These are phyloP conservation scores for Fusarium verticillioides DNA, from an alignment of 2,329 filamentous ascomycete genomes.

Conservation along the genomic window DNA sequence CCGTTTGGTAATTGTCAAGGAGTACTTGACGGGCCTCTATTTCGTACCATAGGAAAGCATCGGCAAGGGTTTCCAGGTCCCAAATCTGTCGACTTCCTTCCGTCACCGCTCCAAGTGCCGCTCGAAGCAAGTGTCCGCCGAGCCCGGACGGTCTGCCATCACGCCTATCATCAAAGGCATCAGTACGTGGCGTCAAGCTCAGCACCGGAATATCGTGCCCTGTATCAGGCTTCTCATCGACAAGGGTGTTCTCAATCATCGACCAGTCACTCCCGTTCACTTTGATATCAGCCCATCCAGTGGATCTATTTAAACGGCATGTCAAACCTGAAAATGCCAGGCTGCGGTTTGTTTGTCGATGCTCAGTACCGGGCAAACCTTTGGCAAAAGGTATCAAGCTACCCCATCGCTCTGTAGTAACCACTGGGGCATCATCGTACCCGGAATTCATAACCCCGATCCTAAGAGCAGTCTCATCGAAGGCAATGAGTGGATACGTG, in stretches of 20 bases:
- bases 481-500: constrained; percentile 1
- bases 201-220: neutral
- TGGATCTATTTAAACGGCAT: constrained; percentile 15
- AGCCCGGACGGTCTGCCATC: constrained; percentile 7
- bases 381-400: neutral
- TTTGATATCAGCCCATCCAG: constrained; percentile 8
- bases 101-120: neutral
- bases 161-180: neutral
- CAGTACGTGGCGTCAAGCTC: neutral
- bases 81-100: constrained; percentile 1
- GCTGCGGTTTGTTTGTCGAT: neutral
- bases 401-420: neutral
- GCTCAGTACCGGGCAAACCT: neutral
- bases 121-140: constrained; percentile 14
- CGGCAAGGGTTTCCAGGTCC: constrained; percentile 18
- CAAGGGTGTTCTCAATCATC: neutral
- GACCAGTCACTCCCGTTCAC: constrained; percentile 14
- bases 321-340: constrained; percentile 13
- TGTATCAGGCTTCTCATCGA: neutral
- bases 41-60: constrained; percentile 31
- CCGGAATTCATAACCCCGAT: constrained; percentile 4
- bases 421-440: neutral
- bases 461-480: constrained; percentile 4
- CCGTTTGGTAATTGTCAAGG: neutral
- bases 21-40: neutral